Evolutionary conservation across 108 stramenopile genomes (phyloP), one percentile per base, ranked within the genome.

Genomic region (Fragilariopsis cylindrus): DNA sequence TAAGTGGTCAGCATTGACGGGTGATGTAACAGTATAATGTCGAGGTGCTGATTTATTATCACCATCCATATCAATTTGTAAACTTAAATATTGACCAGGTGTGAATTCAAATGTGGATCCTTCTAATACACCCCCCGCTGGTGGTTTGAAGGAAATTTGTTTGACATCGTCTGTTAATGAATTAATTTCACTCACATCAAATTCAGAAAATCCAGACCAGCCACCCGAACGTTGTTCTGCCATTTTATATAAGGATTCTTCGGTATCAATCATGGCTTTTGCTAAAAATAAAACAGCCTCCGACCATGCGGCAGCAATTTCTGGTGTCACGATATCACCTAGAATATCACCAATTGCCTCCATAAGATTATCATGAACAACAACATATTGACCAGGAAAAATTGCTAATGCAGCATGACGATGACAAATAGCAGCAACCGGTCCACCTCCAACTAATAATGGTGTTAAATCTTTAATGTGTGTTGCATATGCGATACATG

Each of bases 331-430:
- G 5, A 55, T 55, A 0, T 57, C 57, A 1, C 70, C 70, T 8
- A 71, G 15, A 42, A 71, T 55, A 15, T 71, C 70, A 42, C 70
- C 70, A 58, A 71, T 71, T 5, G 70, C 70, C 57, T 57, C 70
- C 56, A 71, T 55, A 0, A 71, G 2, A n/a, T 71, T 55, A 13
- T 15, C 57, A 50, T 71, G 70, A 15, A 71, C 70, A 3, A 71
- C 46, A 1, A 48, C 47, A 57, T 71, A 71, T 13, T 71, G 70
- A 54, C 21, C 49, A 3, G 70, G 56, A 9, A 57, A 42, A 15
- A 71, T 42, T 5, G 12, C 70, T 43, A 71, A 16, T 3, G 70
- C 70, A 11, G 42, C 52, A 45, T 71, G 70, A 30, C 55, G 52
- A 56, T 71, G 70, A 56, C 42, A 41, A 71, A 71, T 71, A 40